Percentiles rank a stretch among this genome's conserved stretches.
phyloP scores from a whole-genome alignment of 2,329 filamentous ascomycete genomes.

The Didymella pomorum region DNA sequence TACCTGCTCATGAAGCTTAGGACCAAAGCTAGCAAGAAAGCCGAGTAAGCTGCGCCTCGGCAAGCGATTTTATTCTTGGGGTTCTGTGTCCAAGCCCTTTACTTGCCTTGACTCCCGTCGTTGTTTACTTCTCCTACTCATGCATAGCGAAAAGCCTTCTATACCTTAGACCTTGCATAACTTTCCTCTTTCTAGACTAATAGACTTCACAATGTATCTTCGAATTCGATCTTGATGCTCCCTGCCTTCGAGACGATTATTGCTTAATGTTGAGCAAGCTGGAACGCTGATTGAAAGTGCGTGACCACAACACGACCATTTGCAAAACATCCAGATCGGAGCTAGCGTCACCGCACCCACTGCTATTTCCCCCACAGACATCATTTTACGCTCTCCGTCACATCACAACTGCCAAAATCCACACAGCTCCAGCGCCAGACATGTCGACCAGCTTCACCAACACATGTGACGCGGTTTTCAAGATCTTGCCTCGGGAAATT shows the following conservation, averaged over 20 bases:
- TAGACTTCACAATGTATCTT: neutral
- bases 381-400: too few species aligned
- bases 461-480: neutral
- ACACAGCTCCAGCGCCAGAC: neutral
- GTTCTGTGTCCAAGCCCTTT: neutral
- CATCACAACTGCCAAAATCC: too few species aligned
- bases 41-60: conserved; percentile 31
- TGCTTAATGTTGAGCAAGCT: too few species aligned
- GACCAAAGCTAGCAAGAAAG: conserved; percentile 54
- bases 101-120: neutral
- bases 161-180: neutral
- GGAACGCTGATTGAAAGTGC: too few species aligned
- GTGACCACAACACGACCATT: too few species aligned
- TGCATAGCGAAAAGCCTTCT: neutral
- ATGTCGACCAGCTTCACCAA: neutral
- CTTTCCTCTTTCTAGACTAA: neutral
- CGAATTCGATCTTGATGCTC: neutral
- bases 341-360: too few species aligned
- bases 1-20: conserved; percentile 55
- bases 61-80: neutral
- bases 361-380: too few species aligned
- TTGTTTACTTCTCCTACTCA: neutral
- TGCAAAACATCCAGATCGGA: too few species aligned
- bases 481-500: neutral
- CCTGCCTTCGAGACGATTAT: too few species aligned